Conservation (phyloP, 495 filamentous ascomycete genomes). For the Tuber indicum region DNA sequence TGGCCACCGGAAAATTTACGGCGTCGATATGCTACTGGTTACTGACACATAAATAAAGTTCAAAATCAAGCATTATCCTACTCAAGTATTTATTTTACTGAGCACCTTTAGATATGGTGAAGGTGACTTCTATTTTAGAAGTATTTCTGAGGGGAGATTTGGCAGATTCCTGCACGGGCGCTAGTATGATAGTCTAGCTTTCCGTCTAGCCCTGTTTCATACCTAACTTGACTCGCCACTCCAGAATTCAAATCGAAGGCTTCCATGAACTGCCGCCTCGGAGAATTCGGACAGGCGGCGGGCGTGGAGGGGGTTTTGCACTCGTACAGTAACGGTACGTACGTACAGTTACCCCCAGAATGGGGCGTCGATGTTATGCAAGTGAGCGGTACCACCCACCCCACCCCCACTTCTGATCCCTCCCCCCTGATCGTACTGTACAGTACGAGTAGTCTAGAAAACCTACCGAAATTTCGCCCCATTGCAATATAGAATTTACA, state of each 20-base stretch:
- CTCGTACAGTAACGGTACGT: not conserved
- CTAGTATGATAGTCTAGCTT: not conserved
- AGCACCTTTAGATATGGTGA: not conserved
- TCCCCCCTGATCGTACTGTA: not conserved
- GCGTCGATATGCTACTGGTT: not conserved
- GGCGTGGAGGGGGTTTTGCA: not conserved
- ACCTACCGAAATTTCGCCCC: not conserved
- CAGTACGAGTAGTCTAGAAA: not conserved
- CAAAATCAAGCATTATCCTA: not conserved
- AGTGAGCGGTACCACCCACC: not conserved
- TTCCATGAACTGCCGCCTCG: not conserved
- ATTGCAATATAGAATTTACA: not conserved
- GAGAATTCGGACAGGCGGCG: not conserved
- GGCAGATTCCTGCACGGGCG: not conserved
- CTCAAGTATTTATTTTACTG: not conserved
- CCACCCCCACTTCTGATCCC: not conserved
- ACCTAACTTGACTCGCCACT: not conserved
- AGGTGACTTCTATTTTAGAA: not conserved
- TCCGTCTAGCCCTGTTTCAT: not conserved
- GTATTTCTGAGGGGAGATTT: not conserved
- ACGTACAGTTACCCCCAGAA: not conserved
- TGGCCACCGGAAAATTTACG: not conserved
- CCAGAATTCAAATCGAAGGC: not conserved
- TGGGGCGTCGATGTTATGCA: not conserved
- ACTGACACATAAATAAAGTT: not conserved